These are phyloP conservation scores for Ascochyta clinopodiicola DNA, from an alignment of 2,329 filamentous ascomycete species.

Conservation along the genomic window DNA sequence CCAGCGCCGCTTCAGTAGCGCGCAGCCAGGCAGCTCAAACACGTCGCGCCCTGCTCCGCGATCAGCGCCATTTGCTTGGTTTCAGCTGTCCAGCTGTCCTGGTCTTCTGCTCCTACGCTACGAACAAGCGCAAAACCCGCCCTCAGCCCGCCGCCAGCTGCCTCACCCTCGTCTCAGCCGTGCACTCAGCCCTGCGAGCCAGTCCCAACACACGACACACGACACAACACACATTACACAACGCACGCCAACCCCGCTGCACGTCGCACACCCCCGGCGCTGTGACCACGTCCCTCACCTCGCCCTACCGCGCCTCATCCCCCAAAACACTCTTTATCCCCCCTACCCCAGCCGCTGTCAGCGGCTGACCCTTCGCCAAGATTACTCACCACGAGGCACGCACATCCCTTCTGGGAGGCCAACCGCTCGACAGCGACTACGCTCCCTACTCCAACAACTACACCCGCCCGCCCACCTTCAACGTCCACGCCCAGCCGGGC, in stretches of 20 bases:
- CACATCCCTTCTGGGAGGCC: conserved; percentile 65
- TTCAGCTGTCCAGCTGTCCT: conserved; percentile 26
- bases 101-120: not conserved
- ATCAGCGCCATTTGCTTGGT: conserved; percentile 7
- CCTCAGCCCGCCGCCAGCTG: conserved; percentile 18
- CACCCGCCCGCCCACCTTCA: conserved; percentile 46
- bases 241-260: conserved; percentile 7
- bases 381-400: conserved; percentile 64
- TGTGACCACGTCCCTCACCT: conserved; percentile 16
- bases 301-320: conserved; percentile 6
- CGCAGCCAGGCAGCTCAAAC: not conserved
- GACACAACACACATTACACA: conserved; percentile 4
- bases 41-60: conserved; percentile 5
- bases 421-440: conserved; percentile 59
- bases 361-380: conserved; percentile 53
- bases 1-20: conserved; percentile 6
- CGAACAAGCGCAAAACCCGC: conserved; percentile 10
- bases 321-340: conserved; percentile 25
- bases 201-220: conserved; percentile 10
- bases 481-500: conserved; percentile 57
- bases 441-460: conserved; percentile 47
- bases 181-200: conserved; percentile 30
- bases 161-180: conserved; percentile 42
- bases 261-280: conserved; percentile 9
- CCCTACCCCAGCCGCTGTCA: conserved; percentile 40